Evolutionary conservation across 345 rosid species (phyloP), one percentile per base, ranked within the genome.

Genomic region (Citrus inodora): DNA sequence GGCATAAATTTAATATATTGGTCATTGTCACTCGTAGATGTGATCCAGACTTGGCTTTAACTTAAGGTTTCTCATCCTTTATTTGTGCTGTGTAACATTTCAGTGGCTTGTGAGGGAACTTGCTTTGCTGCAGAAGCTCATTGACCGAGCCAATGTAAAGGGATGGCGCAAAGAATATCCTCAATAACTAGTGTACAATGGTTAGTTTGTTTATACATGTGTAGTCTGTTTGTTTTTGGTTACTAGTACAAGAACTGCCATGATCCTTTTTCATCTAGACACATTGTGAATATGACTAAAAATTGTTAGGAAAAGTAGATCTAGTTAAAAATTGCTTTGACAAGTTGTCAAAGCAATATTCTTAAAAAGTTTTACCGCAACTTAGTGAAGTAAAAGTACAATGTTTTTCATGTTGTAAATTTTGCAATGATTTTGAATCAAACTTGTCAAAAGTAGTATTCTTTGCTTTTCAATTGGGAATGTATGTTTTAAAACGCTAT

Each of bases 91-190:
- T 74, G 73, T 75, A 79, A 30, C 51, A 40, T 60, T 84, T 67
- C 85, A 95, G 98, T 90, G 98, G 98, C 82, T 95, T 82, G 82
- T 72, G 30, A 80, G 84, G 64, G 94, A 95, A 88, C 83, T 90
- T 78, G 84, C 80, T 69, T 72, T 83, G 83, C 81, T 95, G 78
- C 82, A 89, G 78, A 87, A 82, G 75, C 90, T 79, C 51, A 93
- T 95, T 77, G 87, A 86, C 76, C 89, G 80, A 80, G 95, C 98
- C 79, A 95, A 87, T 83, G 97, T 93, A 82, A 93, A 95, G 85
- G 98, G 98, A 70, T 89, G 92, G 97, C 93, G 94, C 70, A 90
- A 80, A 90, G 98, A 95, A 95, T 95, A 95, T 95, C 97, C 97
- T 92, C 25, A 66, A 55, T 62, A 70, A 5, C 25, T 40, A 55